Conservation (phyloP, 768 basidiomycete genomes). For the Tremella yokohamensis region DNA sequence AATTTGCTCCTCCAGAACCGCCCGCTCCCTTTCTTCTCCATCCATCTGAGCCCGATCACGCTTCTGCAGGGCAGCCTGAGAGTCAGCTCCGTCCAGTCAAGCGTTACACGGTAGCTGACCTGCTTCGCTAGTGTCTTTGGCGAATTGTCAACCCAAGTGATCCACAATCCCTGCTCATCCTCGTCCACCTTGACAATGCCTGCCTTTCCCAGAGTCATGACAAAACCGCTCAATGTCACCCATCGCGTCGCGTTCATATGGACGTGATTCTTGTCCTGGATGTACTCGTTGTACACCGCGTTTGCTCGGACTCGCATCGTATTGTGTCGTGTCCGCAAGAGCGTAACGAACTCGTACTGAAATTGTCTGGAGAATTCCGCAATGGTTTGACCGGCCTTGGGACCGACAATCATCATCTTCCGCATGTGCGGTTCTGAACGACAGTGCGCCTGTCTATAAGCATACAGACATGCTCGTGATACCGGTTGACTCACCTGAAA, state of each 20-base stretch:
- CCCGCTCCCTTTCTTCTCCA: constrained; percentile 90
- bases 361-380: constrained; percentile 82
- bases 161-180: constrained; percentile 97
- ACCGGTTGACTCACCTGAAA: constrained; percentile 56
- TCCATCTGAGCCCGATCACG: constrained; percentile 86
- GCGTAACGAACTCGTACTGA: constrained; percentile 83
- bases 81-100: not conserved
- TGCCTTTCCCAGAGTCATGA: constrained; percentile 76
- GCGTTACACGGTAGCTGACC: constrained; percentile 52
- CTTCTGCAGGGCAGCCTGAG: constrained; percentile 57
- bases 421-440: constrained; percentile 76
- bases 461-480: not conserved
- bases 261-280: constrained; percentile 83
- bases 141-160: constrained; percentile 94
- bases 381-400: constrained; percentile 87
- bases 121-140: constrained; percentile 90
- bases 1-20: constrained; percentile 87
- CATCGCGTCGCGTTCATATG: constrained; percentile 99
- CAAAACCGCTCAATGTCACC: constrained; percentile 96
- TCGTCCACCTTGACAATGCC: constrained; percentile 92
- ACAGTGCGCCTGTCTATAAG: constrained; percentile 23
- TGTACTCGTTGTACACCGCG: constrained; percentile 95
- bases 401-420: constrained; percentile 96
- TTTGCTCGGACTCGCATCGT: constrained; percentile 95
- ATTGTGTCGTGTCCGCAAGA: constrained; percentile 85